Percentiles rank a stretch among this genome's conserved stretches.
Evolutionary conservation across 345 rosid species (phyloP).

Genomic region (Schrenkiella parvula): DNA sequence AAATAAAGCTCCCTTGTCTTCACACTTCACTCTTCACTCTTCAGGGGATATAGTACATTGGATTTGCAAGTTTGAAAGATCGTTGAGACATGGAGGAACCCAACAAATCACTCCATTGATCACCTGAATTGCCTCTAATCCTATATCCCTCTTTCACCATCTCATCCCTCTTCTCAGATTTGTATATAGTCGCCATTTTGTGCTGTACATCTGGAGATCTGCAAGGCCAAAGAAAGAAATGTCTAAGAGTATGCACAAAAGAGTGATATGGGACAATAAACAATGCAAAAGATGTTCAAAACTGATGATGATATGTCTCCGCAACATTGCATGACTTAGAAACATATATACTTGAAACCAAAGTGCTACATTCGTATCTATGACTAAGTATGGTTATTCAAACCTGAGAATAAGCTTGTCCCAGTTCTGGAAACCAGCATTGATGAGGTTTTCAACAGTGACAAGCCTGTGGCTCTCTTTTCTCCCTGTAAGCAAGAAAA

Average conservation of each 20-base stretch:
- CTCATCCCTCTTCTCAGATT: constrained; percentile 75
- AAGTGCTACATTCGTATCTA: background rate
- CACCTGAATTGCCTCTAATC: constrained; percentile 84
- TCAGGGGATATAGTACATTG: constrained; percentile 76
- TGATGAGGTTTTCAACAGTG: constrained; percentile 63
- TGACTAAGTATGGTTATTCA: background rate
- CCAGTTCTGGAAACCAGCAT: constrained; percentile 73
- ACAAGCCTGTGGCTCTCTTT: constrained; percentile 54
- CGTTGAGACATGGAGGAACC: constrained; percentile 57
- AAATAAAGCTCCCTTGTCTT: constrained; percentile 1
- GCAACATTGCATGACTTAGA: background rate
- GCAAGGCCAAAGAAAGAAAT: background rate
- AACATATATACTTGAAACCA: background rate
- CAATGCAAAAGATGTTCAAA: background rate
- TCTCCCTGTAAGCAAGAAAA: constrained; percentile 80
- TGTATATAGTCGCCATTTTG: constrained; percentile 48
- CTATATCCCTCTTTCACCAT: constrained; percentile 69
- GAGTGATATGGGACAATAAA: too few relatives aligned
- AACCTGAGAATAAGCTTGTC: constrained; percentile 90
- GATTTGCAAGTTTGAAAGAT: constrained; percentile 88
- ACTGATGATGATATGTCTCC: background rate
- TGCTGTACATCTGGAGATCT: constrained; percentile 57
- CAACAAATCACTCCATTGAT: constrained; percentile 92
- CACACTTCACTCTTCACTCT: constrained; percentile 13
- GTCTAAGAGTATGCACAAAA: background rate